Evolutionary conservation across 768 basidiomycete species (phyloP).

Genomic region (Crucibulum laeve): DNA sequence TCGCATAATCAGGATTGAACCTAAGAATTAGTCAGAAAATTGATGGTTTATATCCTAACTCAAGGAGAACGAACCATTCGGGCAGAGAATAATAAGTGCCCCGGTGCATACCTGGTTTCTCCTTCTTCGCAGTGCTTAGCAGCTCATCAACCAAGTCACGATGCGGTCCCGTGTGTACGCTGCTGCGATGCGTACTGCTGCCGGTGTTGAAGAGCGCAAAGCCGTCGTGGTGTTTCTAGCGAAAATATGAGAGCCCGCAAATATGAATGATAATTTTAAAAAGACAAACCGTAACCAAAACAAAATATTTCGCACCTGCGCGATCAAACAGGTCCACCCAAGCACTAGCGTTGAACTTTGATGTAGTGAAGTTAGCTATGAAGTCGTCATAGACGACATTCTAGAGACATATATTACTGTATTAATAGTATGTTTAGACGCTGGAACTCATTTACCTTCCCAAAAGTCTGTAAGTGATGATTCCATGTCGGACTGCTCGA

Average conservation of each 20-base stretch:
- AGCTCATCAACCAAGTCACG: constrained; percentile 50
- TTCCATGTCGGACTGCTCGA: constrained; percentile 36
- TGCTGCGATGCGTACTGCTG: constrained; percentile 46
- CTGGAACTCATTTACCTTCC: constrained; percentile 19
- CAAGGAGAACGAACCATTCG: constrained; percentile 37
- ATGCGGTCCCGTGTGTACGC: constrained; percentile 43
- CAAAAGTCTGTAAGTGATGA: constrained; percentile 47
- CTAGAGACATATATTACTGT: constrained; percentile 17
- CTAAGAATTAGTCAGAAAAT: constrained; percentile 17
- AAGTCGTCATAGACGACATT: constrained; percentile 54
- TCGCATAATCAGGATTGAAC: constrained; percentile 50
- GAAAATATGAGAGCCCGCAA: not conserved
- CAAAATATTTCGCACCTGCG: constrained; percentile 61
- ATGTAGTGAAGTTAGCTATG: constrained; percentile 47
- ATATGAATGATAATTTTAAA: not conserved
- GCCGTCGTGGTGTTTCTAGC: constrained; percentile 61
- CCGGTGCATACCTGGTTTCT: constrained; percentile 47
- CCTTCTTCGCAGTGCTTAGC: constrained; percentile 40
- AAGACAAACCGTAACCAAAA: constrained; percentile 42
- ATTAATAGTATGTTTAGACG: not conserved
- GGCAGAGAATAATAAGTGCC: constrained; percentile 58
- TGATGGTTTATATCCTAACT: not conserved
- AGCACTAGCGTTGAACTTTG: constrained; percentile 46
- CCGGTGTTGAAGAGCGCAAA: constrained; percentile 53
- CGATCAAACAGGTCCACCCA: constrained; percentile 53